Evolutionary conservation across 352 stramenopile genomes (phyloP), one percentile per base, ranked within the genome.

Genomic region (Nothophytophthora sp.): DNA sequence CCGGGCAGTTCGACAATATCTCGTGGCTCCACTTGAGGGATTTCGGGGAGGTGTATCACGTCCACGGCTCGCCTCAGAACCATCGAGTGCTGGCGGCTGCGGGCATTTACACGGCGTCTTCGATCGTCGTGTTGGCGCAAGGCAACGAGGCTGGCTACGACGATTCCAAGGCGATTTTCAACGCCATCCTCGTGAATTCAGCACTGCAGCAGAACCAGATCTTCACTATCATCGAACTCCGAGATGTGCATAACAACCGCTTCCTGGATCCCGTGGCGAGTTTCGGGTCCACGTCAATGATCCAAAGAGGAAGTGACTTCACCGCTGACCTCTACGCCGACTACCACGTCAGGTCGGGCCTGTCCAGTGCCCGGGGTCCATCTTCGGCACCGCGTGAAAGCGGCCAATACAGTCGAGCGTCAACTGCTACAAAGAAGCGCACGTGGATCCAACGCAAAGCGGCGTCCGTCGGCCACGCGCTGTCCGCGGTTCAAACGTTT

Each of bases 141-240:
- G 84, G 84, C 13, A 88, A 73, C 4, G 71, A 86, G 41, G 57
- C 73, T 20, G 81, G 77, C 2, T 87, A 90, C 22, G 77, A 90
- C 53, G 84, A 95, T 58, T 92, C 84, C 0, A 92, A 92, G 52
- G 79, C 81, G 5, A 91, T 95, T 20, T 92, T 95, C 46, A 95
- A 92, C 37, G 82, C 84, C 4, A 92, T 92, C 35, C 67, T 95
- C 13, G 64, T 95, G 18, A 90, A 89, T 59, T 74, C 74, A 6
- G 84, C 84, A 11, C 57, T 91, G 12, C 63, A 87, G 45, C 67
- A 65, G 24, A 86, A 70, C 52, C 37, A 70, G 24, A 87, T 88
- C 23, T 95, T 95, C 55, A 92, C 84, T 2, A 92, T 95, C 49
- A 88, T 95, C 22, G 84, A 95, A 55, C 70, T 95, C 9, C 78